Evolutionary conservation across 176 grass and related monocot genomes (phyloP), one percentile per base, ranked within the genome.

Genomic region (Otatea glauca): DNA sequence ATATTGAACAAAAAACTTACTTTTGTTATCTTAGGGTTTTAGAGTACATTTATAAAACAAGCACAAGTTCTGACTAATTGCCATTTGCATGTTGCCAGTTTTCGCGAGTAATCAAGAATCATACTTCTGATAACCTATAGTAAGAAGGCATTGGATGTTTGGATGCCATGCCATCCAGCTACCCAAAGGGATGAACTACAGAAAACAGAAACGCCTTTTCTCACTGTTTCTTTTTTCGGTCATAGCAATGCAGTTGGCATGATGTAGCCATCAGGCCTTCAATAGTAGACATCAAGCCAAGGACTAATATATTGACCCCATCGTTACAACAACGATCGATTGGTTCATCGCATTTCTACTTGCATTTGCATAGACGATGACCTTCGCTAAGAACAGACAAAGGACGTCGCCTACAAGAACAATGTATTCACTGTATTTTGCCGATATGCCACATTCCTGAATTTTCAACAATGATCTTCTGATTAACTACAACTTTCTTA

Each of bases 341-440:
- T 65, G 83, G 54, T 51, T 77, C 66, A 49, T 77, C 58, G 55
- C 37, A 38, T 6, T 24, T 75, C 17, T 81, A 35, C 37, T 35
- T 48, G 38, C n/a, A 10, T 74, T 66, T 78, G 79, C 84, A 51
- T 60, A 72, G 73, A 59, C 18, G 10, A 65, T 82, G 35, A 82
- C 72, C n/a, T 74, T 90, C 77, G 78, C 6, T 47, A 29, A 39
- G 29, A 86, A 72, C 56, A 18, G 83, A 90, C 83, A 77, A 78
- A 44, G 29, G 38, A 54, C 83, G 78, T 44, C 43, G 17, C 83
- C 43, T 70, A 63, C 55, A 47, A 80, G 49, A 84, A 80, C 75
- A 74, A 80, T 73, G 81, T 55, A 25, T 38, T 43, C 21, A 48
- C 68, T 74, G 75, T 84, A 74, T 55, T 74, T 38, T 65, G 74